phyloP scores from a whole-genome alignment of 2,329 filamentous ascomycete species.

The Pleomassaria siparia region DNA sequence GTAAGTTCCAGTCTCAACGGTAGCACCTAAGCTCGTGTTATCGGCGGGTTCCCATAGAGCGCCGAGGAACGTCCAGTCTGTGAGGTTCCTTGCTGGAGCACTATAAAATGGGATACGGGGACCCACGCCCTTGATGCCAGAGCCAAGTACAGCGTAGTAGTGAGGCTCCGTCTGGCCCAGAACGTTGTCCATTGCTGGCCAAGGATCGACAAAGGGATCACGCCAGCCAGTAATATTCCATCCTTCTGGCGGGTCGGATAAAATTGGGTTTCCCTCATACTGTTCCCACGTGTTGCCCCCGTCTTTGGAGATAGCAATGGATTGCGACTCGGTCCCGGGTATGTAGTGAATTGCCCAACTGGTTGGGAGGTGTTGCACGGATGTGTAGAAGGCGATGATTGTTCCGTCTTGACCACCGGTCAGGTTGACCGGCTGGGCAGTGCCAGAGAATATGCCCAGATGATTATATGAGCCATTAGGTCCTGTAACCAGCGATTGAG shows the following conservation, averaged over 20 bases:
- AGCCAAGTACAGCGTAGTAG: constrained; percentile 50
- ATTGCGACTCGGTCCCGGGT: constrained; percentile 50
- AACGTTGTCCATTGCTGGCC: constrained; percentile 47
- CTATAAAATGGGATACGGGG: constrained; percentile 51
- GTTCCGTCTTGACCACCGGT: constrained; percentile 50
- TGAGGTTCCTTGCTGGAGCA: constrained; percentile 47
- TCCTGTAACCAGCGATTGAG: constrained; percentile 44
- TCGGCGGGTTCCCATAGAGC: constrained; percentile 48
- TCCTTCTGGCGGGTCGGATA: constrained; percentile 44
- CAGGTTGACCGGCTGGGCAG: constrained; percentile 52
- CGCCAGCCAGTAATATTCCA: constrained; percentile 49
- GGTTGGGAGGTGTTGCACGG: constrained; percentile 49
- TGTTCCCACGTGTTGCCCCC: constrained; percentile 52
- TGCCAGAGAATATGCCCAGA: constrained; percentile 57
- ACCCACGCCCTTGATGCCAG: constrained; percentile 51
- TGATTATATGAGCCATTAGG: constrained; percentile 51
- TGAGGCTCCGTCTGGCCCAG: constrained; percentile 47
- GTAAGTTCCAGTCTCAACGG: constrained; percentile 49
- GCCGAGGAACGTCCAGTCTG: constrained; percentile 51
- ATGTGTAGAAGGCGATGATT: constrained; percentile 52
- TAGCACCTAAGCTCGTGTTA: constrained; percentile 46
- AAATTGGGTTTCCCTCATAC: constrained; percentile 50
- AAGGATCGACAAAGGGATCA: constrained; percentile 36
- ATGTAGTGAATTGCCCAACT: constrained; percentile 49
- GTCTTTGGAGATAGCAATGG: constrained; percentile 48